Conservation (phyloP, 331 rosid species). For the Prunus yedoensis region DNA sequence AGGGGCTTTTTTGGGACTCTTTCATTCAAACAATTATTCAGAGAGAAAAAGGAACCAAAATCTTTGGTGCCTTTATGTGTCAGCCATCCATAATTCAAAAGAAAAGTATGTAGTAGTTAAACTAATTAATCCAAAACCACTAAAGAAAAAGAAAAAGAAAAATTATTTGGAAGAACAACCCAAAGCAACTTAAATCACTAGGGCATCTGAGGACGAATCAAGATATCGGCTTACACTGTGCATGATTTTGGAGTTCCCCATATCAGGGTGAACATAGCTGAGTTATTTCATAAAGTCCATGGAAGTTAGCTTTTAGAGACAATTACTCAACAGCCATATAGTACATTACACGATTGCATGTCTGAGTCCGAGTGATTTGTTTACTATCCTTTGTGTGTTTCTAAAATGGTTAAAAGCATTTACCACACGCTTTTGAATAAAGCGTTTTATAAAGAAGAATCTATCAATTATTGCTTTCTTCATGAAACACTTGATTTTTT, state of each 20-base stretch:
- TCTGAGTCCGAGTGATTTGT: no score
- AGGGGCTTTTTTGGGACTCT: background rate
- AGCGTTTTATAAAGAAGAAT: no score
- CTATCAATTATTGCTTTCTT: no score
- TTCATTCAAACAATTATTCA: background rate
- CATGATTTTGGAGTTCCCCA: background rate
- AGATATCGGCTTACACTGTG: background rate
- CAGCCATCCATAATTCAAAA: conserved; percentile 30
- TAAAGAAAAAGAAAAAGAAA: background rate
- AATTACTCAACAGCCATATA: background rate
- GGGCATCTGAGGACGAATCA: conserved; percentile 14
- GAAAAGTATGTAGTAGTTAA: conserved; percentile 15
- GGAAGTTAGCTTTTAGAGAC: conserved; percentile 14
- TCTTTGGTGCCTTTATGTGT: conserved; percentile 32
- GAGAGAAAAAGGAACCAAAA: conserved; percentile 16
- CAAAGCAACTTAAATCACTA: conserved; percentile 16
- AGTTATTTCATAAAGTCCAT: conserved; percentile 1
- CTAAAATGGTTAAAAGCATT: no score
- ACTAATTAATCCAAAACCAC: conserved; percentile 9
- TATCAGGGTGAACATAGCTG: background rate
- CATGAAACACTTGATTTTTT: no score
- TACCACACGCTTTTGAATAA: no score
- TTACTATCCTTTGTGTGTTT: no score
- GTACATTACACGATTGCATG: no score
- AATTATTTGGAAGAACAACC: background rate